phyloP scores from a whole-genome alignment of 768 basidiomycete genomes.

The Termitomyces titanicus region DNA sequence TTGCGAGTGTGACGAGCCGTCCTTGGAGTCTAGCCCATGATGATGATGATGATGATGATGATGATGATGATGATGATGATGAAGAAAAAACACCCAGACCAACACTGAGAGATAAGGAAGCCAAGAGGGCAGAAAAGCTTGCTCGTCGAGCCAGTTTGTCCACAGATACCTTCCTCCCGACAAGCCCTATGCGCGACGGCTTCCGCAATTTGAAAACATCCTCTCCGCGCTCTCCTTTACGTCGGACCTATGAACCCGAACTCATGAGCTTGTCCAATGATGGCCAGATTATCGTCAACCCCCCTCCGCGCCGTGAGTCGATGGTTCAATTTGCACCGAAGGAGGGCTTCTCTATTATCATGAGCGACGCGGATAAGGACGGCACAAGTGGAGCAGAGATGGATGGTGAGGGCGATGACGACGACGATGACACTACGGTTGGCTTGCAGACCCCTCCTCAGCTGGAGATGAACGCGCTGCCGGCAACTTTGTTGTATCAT shows the following conservation, averaged over 20 bases:
- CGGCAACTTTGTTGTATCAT: neutral
- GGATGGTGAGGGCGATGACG: neutral
- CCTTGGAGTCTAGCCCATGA: neutral
- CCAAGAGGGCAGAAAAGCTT: conserved; percentile 1
- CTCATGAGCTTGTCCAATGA: neutral
- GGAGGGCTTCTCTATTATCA: neutral
- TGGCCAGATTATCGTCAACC: neutral
- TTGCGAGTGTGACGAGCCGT: neutral
- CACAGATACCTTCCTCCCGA: conserved; percentile 1
- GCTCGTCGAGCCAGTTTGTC: conserved; percentile 11
- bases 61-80: too few relatives aligned
- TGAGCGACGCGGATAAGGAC: neutral
- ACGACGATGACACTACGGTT: neutral
- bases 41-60: too few relatives aligned
- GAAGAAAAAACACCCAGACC: neutral
- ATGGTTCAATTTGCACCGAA: neutral
- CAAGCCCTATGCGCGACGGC: neutral
- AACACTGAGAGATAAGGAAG: neutral
- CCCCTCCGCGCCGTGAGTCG: neutral
- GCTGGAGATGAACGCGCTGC: neutral
- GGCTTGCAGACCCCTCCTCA: neutral
- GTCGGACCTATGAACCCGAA: neutral
- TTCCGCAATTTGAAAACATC: neutral
- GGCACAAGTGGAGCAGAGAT: neutral
- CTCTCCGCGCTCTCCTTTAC: neutral